Percentiles rank a stretch among this genome's conserved stretches.
These are phyloP conservation scores for Paxillus rubicundulus DNA, from an alignment of 768 basidiomycete genomes.

Conservation along the genomic window DNA sequence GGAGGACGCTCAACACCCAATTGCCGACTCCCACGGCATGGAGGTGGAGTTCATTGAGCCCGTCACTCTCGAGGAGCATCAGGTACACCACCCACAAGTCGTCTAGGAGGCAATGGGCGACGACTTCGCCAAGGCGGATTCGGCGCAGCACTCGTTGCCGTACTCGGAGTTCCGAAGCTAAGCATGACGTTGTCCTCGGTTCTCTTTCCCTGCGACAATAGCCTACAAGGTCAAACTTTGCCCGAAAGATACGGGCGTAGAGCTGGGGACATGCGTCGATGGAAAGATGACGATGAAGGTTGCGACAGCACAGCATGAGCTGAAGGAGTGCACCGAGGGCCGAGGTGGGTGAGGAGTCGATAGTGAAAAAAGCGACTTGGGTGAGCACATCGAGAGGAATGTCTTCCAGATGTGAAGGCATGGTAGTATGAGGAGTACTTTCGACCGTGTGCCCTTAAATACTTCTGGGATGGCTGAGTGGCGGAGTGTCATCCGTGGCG, in stretches of 20 bases:
- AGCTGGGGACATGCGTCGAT: slow-evolving; percentile 47
- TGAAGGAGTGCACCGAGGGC: slow-evolving; percentile 42
- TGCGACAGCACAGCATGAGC: slow-evolving; percentile 46
- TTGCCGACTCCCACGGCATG: slow-evolving; percentile 37
- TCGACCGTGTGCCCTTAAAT: slow-evolving; percentile 23
- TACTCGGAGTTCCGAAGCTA: slow-evolving; percentile 48
- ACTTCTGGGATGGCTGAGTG: slow-evolving; percentile 18
- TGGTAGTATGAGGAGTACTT: slow-evolving; percentile 26
- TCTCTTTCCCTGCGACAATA: slow-evolving; percentile 23
- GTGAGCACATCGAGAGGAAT: slow-evolving; percentile 58
- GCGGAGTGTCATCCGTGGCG: slow-evolving; percentile 34
- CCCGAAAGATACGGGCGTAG: slow-evolving; percentile 53
- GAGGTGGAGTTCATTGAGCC: slow-evolving; percentile 47
- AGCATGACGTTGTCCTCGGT: slow-evolving; percentile 35
- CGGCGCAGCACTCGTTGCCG: slow-evolving; percentile 50
- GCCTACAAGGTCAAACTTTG: slow-evolving; percentile 44
- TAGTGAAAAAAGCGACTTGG: slow-evolving; percentile 49
- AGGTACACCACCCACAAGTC: slow-evolving; percentile 59
- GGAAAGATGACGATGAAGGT: slow-evolving; percentile 43
- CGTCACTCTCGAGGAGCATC: slow-evolving; percentile 59
- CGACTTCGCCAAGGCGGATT: slow-evolving; percentile 35
- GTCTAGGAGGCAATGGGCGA: slow-evolving; percentile 28
- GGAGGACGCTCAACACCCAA: slow-evolving; percentile 25
- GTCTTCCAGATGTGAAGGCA: slow-evolving; percentile 46
- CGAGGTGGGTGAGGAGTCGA: slow-evolving; percentile 36